phyloP scores from a whole-genome alignment of 805 yeast species.

The Candida railenensis region DNA sequence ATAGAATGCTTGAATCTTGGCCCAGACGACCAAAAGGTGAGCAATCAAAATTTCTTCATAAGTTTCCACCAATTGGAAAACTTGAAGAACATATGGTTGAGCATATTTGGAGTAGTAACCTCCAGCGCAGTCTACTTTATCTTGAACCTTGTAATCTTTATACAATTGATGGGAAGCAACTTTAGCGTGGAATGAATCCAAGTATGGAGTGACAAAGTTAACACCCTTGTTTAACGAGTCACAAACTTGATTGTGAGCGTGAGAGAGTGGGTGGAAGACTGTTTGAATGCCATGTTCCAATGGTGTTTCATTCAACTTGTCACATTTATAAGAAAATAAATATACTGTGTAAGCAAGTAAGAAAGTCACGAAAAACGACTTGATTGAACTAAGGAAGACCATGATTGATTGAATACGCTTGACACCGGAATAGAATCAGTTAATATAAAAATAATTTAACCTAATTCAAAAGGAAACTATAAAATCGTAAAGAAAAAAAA shows the following conservation, averaged over 20 bases:
- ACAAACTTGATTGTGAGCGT: constrained; percentile 36
- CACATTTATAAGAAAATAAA: constrained; percentile 41
- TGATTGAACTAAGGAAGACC: constrained; percentile 17
- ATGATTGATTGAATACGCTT: constrained; percentile 5
- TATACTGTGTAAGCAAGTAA: constrained; percentile 31
- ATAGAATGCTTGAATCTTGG: constrained; percentile 19
- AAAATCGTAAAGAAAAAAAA: too few species aligned
- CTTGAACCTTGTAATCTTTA: constrained; percentile 29
- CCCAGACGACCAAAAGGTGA: constrained; percentile 17
- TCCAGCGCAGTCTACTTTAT: constrained; percentile 24
- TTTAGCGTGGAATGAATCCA: constrained; percentile 21
- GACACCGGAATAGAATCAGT: too few species aligned
- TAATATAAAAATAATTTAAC: too few species aligned
- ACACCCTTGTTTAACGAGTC: constrained; percentile 29
- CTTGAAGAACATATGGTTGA: constrained; percentile 29
- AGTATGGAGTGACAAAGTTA: constrained; percentile 29
- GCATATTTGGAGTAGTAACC: constrained; percentile 22
- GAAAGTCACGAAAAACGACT: constrained; percentile 20
- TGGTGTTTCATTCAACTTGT: constrained; percentile 24
- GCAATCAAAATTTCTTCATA: constrained; percentile 31
- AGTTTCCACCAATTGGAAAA: constrained; percentile 33
- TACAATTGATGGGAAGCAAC: constrained; percentile 37
- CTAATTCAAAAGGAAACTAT: background rate
- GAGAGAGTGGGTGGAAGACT: constrained; percentile 38
- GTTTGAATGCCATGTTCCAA: constrained; percentile 29